Percentiles rank a stretch among this genome's conserved stretches.
Conservation (phyloP, 257 asterid genomes). For the Echites panduratus region DNA sequence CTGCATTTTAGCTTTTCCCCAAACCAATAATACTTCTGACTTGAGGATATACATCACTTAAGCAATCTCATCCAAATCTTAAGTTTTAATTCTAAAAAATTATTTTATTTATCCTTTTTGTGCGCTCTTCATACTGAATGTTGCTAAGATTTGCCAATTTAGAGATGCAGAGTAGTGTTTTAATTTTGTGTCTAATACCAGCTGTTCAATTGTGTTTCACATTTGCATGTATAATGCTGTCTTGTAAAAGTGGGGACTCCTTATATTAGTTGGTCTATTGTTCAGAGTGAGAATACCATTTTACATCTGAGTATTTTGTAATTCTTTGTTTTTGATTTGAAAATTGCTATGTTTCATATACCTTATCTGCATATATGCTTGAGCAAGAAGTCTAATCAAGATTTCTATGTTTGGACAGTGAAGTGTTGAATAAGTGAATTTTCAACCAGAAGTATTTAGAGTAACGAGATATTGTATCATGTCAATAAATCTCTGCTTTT, state of each 20-base stretch:
- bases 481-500: slow-evolving; percentile 10
- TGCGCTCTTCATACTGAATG: too few relatives aligned
- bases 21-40: background rate
- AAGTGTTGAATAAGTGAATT: background rate
- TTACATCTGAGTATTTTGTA: background rate
- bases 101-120: too few relatives aligned
- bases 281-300: background rate
- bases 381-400: too few relatives aligned
- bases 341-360: too few relatives aligned
- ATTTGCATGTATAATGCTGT: too few relatives aligned
- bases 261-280: background rate
- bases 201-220: too few relatives aligned
- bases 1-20: background rate
- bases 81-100: background rate
- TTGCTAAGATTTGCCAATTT: too few relatives aligned
- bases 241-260: too few relatives aligned
- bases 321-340: background rate
- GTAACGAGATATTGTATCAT: too few relatives aligned
- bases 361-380: background rate
- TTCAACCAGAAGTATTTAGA: too few relatives aligned
- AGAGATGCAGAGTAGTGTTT: too few relatives aligned
- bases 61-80: background rate
- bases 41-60: background rate
- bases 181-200: too few relatives aligned
- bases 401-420: background rate